Evolutionary conservation across 768 basidiomycete genomes (phyloP), one percentile per base, ranked within the genome.

Genomic region (Russula griseocarnosa): DNA sequence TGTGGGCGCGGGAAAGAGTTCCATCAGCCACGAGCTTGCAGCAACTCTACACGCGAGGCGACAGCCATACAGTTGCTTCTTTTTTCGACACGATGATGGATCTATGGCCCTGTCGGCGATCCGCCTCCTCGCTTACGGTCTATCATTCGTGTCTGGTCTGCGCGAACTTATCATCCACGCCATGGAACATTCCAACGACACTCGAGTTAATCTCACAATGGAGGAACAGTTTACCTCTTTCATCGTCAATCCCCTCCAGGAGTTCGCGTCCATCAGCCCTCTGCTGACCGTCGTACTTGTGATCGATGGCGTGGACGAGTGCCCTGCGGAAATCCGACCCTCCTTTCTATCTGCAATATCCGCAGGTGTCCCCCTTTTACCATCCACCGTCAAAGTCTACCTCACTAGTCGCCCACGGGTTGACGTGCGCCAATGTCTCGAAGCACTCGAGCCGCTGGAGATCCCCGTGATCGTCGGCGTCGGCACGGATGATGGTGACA

Each of bases 1-100:
- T 36, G 69, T 66, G n/a, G 69, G 69, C 11, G 58, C 66, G 3
- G 69, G 69, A 14, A 70, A 70, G 51, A 70, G 66, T 8, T n/a
- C 66, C 51, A 58, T 70, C 42, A 46, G 55, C 11, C 69, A 70
- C 51, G 58, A 70, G 30, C 42, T 70, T 20, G 69, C 66, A 0
- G 55, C 54, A 22, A 63, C 49, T 20, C 46, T 67, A 46, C 61
- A 67, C 46, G 55, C 50, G 9, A 50, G 52, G 40, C 62, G 62
- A 14, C 56, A 53, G 42, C 62, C 60, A 1, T 67, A 69, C 54
- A 49, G 69, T 3, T 70, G 61, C 28, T 69, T 69, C 59, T 69
- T 69, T 32, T 69, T 69, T 44, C 47, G 65, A 40, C 56, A 65
- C 20, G 63, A 65, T 24, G 65, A 57, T 20, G 55, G 52, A 6